Evolutionary conservation across 2,329 filamentous ascomycete genomes (phyloP).

Genomic region (Verruconis gallopava): DNA sequence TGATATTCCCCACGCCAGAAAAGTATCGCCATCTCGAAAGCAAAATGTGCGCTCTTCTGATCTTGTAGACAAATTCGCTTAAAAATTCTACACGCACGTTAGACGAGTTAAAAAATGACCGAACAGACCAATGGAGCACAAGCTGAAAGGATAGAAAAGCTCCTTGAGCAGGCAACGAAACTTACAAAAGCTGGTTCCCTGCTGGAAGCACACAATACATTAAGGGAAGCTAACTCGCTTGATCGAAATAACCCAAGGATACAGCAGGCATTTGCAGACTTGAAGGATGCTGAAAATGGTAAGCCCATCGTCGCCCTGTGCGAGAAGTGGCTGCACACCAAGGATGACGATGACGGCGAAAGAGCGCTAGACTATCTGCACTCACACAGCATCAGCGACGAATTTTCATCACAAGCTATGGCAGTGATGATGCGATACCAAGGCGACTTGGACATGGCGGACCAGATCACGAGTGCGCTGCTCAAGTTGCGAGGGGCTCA

Average conservation of each 20-base stretch:
- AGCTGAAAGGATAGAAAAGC: slow-evolving; percentile 6
- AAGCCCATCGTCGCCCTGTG: slow-evolving; percentile 23
- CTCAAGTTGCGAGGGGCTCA: slow-evolving; percentile 25
- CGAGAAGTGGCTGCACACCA: slow-evolving; percentile 22
- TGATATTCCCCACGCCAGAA: too few species aligned
- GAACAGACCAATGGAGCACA: background rate
- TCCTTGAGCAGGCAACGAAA: slow-evolving; percentile 11
- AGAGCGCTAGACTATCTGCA: slow-evolving; percentile 22
- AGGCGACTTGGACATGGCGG: slow-evolving; percentile 28
- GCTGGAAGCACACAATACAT: slow-evolving; percentile 26
- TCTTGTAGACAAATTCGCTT: too few species aligned
- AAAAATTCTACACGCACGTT: too few species aligned
- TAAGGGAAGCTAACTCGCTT: slow-evolving; percentile 32
- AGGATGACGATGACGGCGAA: slow-evolving; percentile 28
- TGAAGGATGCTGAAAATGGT: slow-evolving; percentile 27
- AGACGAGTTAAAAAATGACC: background rate
- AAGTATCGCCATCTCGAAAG: too few species aligned
- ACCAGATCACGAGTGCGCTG: slow-evolving; percentile 27
- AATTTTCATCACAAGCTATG: slow-evolving; percentile 28
- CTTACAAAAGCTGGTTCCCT: slow-evolving; percentile 18
- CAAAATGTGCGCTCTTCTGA: too few species aligned
- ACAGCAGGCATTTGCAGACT: slow-evolving; percentile 26
- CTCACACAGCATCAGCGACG: slow-evolving; percentile 18
- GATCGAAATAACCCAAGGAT: slow-evolving; percentile 28
- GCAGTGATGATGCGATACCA: slow-evolving; percentile 29